Percentiles rank a stretch among this genome's conserved stretches.
Evolutionary conservation across 2,329 filamentous ascomycete species (phyloP).

Genomic region (Juglanconis juglandina): DNA sequence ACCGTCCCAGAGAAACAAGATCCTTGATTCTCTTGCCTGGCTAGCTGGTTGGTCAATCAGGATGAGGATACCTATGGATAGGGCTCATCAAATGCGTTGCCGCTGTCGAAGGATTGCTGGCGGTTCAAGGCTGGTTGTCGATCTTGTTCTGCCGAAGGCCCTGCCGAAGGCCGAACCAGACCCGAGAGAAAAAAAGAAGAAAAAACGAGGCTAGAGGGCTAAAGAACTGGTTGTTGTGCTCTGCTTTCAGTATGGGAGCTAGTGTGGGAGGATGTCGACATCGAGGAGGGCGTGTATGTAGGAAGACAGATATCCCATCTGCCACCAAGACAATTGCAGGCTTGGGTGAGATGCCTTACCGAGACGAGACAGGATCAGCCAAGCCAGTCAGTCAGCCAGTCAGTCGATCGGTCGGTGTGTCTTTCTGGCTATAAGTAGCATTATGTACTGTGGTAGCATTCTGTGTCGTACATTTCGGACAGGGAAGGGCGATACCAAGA

Average conservation of each 20-base stretch:
- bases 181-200: no score
- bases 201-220: no score
- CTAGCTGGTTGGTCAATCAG: not conserved
- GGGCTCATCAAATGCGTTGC: not conserved
- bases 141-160: no score
- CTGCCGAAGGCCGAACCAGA: no score
- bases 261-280: no score
- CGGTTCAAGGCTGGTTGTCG: no score
- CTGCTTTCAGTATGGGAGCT: no score
- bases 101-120: not conserved
- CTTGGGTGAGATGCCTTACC: not conserved
- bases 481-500: conserved; percentile 6
- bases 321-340: not conserved
- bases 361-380: conserved; percentile 7
- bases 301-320: no score
- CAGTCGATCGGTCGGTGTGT: no score
- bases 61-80: not conserved
- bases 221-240: no score
- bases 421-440: no score
- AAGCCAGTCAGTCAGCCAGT: not conserved
- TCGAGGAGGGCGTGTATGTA: no score
- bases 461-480: not conserved
- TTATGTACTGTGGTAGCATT: not conserved
- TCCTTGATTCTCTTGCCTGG: not conserved
- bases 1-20: not conserved